Base-by-base conservation (phyloP, 1,284 basidiomycete genomes). In the Ustanciosporium gigantosporum region DNA sequence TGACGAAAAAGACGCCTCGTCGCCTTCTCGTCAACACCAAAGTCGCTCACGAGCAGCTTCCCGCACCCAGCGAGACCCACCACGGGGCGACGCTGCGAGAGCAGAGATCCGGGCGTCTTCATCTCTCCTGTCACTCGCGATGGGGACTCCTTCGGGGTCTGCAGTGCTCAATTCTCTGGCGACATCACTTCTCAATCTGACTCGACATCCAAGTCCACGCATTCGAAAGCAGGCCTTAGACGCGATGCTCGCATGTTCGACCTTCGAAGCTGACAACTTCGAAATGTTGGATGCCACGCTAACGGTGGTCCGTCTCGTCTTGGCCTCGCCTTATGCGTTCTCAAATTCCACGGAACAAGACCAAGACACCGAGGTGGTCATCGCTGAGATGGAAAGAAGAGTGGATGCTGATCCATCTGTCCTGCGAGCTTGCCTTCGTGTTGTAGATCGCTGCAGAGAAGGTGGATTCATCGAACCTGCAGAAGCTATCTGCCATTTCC, bases 261-360 rank as follows among this genome's bases (percentile, higher is more conserved):
- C 7, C 27, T 32, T 32, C 31, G 41, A 42, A 16, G 14, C 15
- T 11, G 4, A 15, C 21, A 15, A 3, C 5, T 21, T 17, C 24
- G 25, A 27, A 36, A 49, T 64, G 40, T 49, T 64, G 1, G 53
- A 58, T 4, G 60, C 53, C 15, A 46, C 46, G 7, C 34, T 64
- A 13, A 57, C 53, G 4, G 48, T 64, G 11, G 60, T 41, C 8
- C 53, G 53, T 16, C 43, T 58, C 21, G 43, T 31, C 2, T 41
- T 58, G 15, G 60, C 60, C 2, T 64, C 60, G 2, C 34, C 60
- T 4, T 53, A 58, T 17, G 49, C 60, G 2, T 57, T 64, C 20
- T 38, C 45, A 9, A 15, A 49, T 2, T 46, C 48, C 0, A 38
- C 45, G 14, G 42, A 31, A 16, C 29, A 43, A 6, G 46, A 57